Percentiles rank a stretch among this genome's conserved stretches.
These are phyloP conservation scores for Penicillium dipodomyicola DNA, from an alignment of 495 filamentous ascomycete genomes.

Conservation along the genomic window DNA sequence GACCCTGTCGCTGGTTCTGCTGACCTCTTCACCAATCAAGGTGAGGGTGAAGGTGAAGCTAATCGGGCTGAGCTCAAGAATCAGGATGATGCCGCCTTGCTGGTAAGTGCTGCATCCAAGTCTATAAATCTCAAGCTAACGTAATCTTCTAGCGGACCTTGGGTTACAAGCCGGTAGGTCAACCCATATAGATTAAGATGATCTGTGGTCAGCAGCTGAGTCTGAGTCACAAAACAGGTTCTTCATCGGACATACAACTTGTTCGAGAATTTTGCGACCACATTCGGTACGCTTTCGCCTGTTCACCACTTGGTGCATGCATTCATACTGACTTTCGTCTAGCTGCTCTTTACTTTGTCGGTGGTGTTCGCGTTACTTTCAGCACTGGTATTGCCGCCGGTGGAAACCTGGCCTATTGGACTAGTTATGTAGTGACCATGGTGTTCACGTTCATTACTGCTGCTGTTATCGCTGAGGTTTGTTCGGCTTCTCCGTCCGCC, in stretches of 20 bases:
- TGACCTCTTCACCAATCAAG: conserved; percentile 20
- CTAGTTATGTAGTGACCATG: conserved; percentile 55
- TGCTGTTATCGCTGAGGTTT: conserved; percentile 56
- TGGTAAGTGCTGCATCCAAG: conserved; percentile 31
- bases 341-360: conserved; percentile 58
- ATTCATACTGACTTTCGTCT: conserved; percentile 4
- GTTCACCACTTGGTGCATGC: background rate
- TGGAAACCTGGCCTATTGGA: conserved; percentile 57
- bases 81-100: conserved; percentile 44
- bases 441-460: conserved; percentile 58
- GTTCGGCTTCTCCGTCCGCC: conserved; percentile 54
- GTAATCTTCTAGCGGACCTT: conserved; percentile 37
- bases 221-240: conserved; percentile 31
- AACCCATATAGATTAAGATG: conserved; percentile 4
- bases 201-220: conserved; percentile 9
- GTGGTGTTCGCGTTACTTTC: conserved; percentile 55
- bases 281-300: conserved; percentile 44
- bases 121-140: background rate
- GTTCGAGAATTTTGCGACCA: conserved; percentile 55
- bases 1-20: conserved; percentile 30
- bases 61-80: conserved; percentile 30
- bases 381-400: conserved; percentile 57
- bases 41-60: conserved; percentile 37
- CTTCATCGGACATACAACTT: conserved; percentile 49
- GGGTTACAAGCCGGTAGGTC: conserved; percentile 50